These are phyloP conservation scores for Rosa multiflora DNA, from an alignment of 306 rosid genomes.

Conservation along the genomic window DNA sequence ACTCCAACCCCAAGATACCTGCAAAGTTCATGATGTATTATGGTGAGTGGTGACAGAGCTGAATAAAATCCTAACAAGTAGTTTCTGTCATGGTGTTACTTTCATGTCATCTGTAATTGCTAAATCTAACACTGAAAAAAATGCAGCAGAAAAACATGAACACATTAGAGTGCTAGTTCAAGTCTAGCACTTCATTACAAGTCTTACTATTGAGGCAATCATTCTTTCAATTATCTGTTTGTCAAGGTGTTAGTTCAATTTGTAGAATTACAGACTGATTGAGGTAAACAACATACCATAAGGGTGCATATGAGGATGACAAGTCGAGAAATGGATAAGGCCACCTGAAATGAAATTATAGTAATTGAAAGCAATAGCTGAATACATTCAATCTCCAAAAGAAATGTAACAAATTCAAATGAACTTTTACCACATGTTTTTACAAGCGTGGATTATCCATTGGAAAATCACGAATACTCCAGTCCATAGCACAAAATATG, in stretches of 20 bases:
- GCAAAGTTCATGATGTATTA: slow-evolving; percentile 16
- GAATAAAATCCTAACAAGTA: slow-evolving; percentile 9
- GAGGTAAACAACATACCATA: slow-evolving; percentile 55
- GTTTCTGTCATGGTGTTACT: background rate
- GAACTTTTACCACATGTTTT: slow-evolving; percentile 54
- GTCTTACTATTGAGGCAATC: background rate
- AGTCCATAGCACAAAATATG: slow-evolving; percentile 83
- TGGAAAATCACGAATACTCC: slow-evolving; percentile 64
- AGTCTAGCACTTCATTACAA: background rate
- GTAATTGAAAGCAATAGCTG: background rate
- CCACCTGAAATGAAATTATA: slow-evolving; percentile 58
- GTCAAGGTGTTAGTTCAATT: background rate
- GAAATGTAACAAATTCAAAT: slow-evolving; percentile 10
- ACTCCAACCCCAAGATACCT: slow-evolving; percentile 83
- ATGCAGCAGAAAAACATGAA: background rate
- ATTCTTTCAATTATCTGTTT: background rate
- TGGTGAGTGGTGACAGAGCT: background rate
- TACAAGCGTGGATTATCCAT: slow-evolving; percentile 74
- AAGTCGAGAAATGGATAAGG: slow-evolving; percentile 94
- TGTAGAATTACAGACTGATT: background rate
- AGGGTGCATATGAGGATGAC: slow-evolving; percentile 74
- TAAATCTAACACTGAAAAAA: background rate
- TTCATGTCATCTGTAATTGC: slow-evolving; percentile 20
- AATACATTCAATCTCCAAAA: slow-evolving; percentile 3
- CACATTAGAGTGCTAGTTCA: background rate